Percentiles rank a stretch among this genome's conserved stretches.
Evolutionary conservation across 1,284 basidiomycete genomes (phyloP).

Genomic region (Apiotrichum gracile): DNA sequence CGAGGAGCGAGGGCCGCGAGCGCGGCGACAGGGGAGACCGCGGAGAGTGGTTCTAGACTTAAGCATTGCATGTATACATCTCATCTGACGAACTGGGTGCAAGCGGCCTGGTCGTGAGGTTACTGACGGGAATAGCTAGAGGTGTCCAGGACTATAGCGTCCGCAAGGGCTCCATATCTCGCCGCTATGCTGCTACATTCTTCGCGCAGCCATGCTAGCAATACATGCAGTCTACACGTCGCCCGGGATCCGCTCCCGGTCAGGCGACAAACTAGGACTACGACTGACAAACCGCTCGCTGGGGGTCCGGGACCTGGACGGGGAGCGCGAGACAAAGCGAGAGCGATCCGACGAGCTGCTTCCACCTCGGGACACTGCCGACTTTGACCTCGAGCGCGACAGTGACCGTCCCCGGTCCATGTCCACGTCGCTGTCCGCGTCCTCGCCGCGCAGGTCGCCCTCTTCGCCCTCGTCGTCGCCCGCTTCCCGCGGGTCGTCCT

Average conservation of each 20-base stretch:
- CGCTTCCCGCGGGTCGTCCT: conserved; percentile 15
- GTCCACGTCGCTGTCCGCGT: conserved; percentile 11
- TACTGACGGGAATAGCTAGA: no score
- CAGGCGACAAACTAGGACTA: conserved; percentile 45
- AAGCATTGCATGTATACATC: no score
- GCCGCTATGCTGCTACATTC: no score
- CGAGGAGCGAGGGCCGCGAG: no score
- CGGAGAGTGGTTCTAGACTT: no score
- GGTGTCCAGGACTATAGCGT: no score
- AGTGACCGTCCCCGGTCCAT: conserved; percentile 21
- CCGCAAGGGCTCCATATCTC: no score
- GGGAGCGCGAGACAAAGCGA: conserved; percentile 45
- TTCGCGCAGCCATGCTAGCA: no score
- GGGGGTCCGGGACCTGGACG: conserved; percentile 26
- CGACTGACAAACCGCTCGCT: conserved; percentile 33
- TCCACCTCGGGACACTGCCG: not conserved
- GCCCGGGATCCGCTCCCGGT: conserved; percentile 37
- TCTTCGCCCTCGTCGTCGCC: conserved; percentile 10
- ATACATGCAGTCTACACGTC: conserved; percentile 34
- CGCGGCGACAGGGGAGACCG: no score
- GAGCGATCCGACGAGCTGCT: conserved; percentile 14
- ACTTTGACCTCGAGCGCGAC: conserved; percentile 21
- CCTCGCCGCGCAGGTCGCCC: no score
- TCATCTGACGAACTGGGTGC: no score
- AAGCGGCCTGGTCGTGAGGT: no score